Evolutionary conservation across 1,284 basidiomycete species (phyloP).

Genomic region (Inonotus hispidus): DNA sequence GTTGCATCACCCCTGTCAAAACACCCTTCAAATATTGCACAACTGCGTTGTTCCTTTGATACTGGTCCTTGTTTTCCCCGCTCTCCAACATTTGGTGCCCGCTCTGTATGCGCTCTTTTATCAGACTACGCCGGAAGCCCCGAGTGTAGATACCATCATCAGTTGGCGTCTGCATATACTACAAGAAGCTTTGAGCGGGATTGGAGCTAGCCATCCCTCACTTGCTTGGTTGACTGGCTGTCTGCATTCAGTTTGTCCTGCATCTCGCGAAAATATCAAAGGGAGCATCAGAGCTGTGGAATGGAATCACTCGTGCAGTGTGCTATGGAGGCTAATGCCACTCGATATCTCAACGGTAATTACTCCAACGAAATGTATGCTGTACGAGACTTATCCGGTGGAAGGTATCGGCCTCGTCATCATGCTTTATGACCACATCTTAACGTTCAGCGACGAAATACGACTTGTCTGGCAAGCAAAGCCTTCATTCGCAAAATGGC

Average conservation of each 20-base stretch:
- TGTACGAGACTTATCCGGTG: neutral
- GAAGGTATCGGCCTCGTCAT: slow-evolving; percentile 21
- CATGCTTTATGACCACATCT: slow-evolving; percentile 25
- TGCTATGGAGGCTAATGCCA: slow-evolving; percentile 6
- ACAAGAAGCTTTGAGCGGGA: neutral
- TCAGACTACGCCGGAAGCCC: neutral
- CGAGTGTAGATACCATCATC: neutral
- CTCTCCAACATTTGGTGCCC: neutral
- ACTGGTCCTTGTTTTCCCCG: neutral
- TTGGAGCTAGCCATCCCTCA: neutral
- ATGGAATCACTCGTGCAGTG: neutral
- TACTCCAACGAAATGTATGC: neutral
- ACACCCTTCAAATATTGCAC: neutral
- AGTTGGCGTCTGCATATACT: neutral
- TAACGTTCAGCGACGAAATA: slow-evolving; percentile 26
- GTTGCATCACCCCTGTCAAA: slow-evolving; percentile 5
- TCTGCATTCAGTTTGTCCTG: too few relatives aligned
- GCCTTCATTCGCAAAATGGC: slow-evolving; percentile 18
- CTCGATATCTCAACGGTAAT: slow-evolving; percentile 16
- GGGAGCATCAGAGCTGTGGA: neutral
- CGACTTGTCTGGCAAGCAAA: slow-evolving; percentile 22
- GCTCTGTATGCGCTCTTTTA: neutral
- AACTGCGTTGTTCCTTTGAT: neutral
- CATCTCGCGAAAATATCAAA: too few relatives aligned
- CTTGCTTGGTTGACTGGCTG: neutral